A percentile compares a stretch with the other conserved stretches of the same genome.
Evolutionary conservation across 106 monocot species (phyloP).

Genomic region (Allium sativum): DNA sequence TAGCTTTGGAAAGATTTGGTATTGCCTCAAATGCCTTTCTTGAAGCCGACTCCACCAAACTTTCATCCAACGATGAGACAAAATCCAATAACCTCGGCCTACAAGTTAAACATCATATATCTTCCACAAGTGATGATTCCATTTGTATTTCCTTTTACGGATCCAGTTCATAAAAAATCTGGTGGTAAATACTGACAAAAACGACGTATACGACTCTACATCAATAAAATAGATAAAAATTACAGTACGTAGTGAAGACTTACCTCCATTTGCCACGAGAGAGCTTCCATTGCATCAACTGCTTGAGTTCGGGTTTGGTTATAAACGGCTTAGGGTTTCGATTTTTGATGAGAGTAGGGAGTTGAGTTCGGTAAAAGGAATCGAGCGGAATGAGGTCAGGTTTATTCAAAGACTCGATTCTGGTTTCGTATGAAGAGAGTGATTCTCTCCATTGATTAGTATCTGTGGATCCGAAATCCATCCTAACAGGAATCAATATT

Average conservation of each 20-base stretch:
- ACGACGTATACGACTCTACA: too few species aligned
- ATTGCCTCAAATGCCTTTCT: constrained; percentile 49
- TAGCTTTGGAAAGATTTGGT: constrained; percentile 53
- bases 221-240: too few species aligned
- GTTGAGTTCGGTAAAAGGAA: constrained; percentile 51
- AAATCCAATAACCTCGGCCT: constrained; percentile 73
- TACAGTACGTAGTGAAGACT: too few species aligned
- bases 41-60: constrained; percentile 52
- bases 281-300: constrained; percentile 89
- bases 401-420: constrained; percentile 42
- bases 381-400: constrained; percentile 62
- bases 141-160: too few species aligned
- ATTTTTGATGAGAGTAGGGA: constrained; percentile 39
- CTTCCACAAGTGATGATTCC: too few species aligned
- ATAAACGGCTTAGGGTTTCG: constrained; percentile 62
- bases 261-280: constrained; percentile 92
- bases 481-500: neutral
- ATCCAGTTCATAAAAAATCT: too few species aligned
- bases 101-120: too few species aligned
- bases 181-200: too few species aligned
- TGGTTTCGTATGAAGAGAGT: constrained; percentile 33
- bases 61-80: constrained; percentile 44
- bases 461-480: constrained; percentile 42
- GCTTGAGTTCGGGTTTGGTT: constrained; percentile 56
- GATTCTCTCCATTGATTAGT: constrained; percentile 37